These are phyloP conservation scores for Aspergillus awamori DNA, from an alignment of 2,329 filamentous ascomycete species.

Conservation along the genomic window DNA sequence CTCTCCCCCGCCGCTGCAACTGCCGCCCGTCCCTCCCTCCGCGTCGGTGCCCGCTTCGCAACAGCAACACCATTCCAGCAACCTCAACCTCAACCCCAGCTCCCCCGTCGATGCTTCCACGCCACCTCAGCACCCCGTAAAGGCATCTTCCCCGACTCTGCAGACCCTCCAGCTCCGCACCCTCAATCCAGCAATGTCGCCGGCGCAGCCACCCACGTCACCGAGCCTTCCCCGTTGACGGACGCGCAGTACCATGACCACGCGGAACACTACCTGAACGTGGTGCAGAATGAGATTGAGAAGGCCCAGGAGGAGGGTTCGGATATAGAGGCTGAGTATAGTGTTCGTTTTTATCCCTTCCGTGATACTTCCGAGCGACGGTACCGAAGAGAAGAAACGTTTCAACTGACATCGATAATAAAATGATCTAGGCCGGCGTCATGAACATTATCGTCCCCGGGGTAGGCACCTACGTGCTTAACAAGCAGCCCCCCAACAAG, in stretches of 20 bases:
- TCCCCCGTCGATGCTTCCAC: slow-evolving; percentile 36
- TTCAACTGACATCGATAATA: background rate
- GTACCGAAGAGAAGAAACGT: background rate
- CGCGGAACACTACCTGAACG: slow-evolving; percentile 73
- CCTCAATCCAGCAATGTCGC: slow-evolving; percentile 45
- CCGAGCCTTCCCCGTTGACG: slow-evolving; percentile 65
- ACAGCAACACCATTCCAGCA: slow-evolving; percentile 19
- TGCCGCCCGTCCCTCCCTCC: slow-evolving; percentile 24
- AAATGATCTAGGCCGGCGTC: slow-evolving; percentile 70
- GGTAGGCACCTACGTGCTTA: slow-evolving; percentile 85
- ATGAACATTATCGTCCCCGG: slow-evolving; percentile 72
- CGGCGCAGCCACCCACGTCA: slow-evolving; percentile 45
- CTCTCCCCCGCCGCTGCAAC: slow-evolving; percentile 23
- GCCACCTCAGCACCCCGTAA: slow-evolving; percentile 41
- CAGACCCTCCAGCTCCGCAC: slow-evolving; percentile 53
- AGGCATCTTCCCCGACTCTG: slow-evolving; percentile 63
- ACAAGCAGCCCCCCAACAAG: slow-evolving; percentile 98
- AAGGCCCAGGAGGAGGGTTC: slow-evolving; percentile 69
- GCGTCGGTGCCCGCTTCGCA: slow-evolving; percentile 20
- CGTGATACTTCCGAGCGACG: background rate
- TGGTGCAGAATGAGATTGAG: slow-evolving; percentile 65
- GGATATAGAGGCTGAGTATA: slow-evolving; percentile 85
- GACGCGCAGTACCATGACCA: slow-evolving; percentile 74
- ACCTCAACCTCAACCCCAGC: slow-evolving; percentile 15
- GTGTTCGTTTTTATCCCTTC: slow-evolving; percentile 58